phyloP scores from a whole-genome alignment of 495 filamentous ascomycete species.

The Cercophora samala region DNA sequence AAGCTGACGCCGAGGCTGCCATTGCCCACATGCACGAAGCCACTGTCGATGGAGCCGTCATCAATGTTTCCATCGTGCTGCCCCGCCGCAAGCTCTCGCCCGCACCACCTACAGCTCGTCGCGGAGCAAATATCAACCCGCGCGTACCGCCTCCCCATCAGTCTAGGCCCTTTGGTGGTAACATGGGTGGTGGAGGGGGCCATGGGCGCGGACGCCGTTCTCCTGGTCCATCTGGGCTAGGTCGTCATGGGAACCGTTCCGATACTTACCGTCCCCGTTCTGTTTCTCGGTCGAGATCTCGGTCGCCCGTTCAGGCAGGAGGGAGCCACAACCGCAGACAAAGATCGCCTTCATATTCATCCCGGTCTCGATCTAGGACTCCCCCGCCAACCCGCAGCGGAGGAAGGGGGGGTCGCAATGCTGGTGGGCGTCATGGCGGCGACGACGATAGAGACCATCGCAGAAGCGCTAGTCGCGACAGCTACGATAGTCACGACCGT shows the following conservation, averaged over 20 bases:
- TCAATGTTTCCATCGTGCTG: constrained; percentile 91
- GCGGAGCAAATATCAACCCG: constrained; percentile 48
- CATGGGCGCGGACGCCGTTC: constrained; percentile 36
- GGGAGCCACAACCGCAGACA: constrained; percentile 34
- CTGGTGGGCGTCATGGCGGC: constrained; percentile 37
- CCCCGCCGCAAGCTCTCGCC: constrained; percentile 67
- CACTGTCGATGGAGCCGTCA: constrained; percentile 80
- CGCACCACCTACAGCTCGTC: constrained; percentile 47
- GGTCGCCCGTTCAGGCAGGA: constrained; percentile 35
- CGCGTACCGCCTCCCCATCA: constrained; percentile 41
- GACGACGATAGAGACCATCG: constrained; percentile 22
- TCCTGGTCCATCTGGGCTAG: constrained; percentile 23
- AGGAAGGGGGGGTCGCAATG: constrained; percentile 41
- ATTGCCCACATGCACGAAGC: constrained; percentile 98
- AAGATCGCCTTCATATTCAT: constrained; percentile 51
- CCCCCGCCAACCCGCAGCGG: constrained; percentile 41
- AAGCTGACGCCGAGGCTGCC: constrained; percentile 78
- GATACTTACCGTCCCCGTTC: constrained; percentile 54
- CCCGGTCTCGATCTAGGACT: constrained; percentile 50
- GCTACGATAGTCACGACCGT: constrained; percentile 48
- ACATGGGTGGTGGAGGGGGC: constrained; percentile 29
- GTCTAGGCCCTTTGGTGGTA: constrained; percentile 30
- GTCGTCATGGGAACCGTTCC: constrained; percentile 44
- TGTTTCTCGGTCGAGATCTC: constrained; percentile 47
- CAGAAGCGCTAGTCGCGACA: constrained; percentile 61